Base-by-base conservation (phyloP, 805 yeast genomes). In the Pachysolen tannophilus region DNA sequence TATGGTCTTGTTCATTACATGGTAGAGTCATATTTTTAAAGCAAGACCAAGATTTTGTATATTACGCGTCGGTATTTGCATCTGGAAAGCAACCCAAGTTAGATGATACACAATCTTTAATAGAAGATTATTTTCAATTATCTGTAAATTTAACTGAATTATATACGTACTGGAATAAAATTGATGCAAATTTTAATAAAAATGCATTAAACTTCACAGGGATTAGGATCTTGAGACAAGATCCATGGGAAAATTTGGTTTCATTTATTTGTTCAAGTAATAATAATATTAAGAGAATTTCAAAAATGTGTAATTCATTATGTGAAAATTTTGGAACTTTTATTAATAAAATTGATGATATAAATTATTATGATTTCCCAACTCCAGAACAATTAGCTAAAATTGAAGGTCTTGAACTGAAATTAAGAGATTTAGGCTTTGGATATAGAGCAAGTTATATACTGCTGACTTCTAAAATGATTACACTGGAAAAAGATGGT, bases 261-360 rank as follows among this genome's bases (percentile, higher is more conserved):
- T 82, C 92, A 2, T 92, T 90, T 44, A 92, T 92, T 8, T 92
- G 97, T 58, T 85, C 95, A 2, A 79, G 94, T n/a, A 92, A 92
- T 56, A 92, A 92, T 58, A 92, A 92, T 49, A 92, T 92, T 35
- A 86, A 90, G 50, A 67, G 98, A 25, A 92, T 92, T 30, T 82
- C 95, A 2, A 80, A 81, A 48, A 87, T 92, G 95, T 92, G 96
- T 54, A 85, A 84, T 43, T 69, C 69, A 30, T 60, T 92, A 25
- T 80, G 95, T 49, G 47, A 60, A 1, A 67, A 80, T 38, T 88
- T 73, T 52, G 97, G 97, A 5, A 59, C 66, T 3, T 64, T 58
- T 32, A 56, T 90, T 16, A 26, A 33, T 13, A 20, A 34, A 8
- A 28, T 28, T 16, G 32, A 37, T 15, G 83, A 78, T 0, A 47